Conservation (phyloP, 768 basidiomycete species). For the Astraeus odoratus region DNA sequence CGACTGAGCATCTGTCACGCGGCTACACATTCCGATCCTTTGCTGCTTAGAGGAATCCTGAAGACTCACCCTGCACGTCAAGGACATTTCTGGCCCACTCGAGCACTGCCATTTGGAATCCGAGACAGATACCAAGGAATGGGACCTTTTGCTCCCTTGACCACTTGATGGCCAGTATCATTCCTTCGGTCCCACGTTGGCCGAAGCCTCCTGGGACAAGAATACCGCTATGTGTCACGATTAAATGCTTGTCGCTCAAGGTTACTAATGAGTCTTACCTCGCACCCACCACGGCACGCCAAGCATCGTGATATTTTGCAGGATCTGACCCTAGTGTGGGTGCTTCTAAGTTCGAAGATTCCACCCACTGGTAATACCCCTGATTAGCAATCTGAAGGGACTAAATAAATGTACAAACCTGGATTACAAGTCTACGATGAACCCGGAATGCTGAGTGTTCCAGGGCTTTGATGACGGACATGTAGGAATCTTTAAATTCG, state of each 20-base stretch:
- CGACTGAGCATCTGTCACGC: constrained; percentile 67
- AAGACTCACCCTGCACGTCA: constrained; percentile 50
- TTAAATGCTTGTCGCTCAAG: not conserved
- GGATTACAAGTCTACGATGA: constrained; percentile 72
- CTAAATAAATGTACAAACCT: constrained; percentile 42
- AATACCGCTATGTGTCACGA: constrained; percentile 58
- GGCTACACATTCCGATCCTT: too few species aligned
- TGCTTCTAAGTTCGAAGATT: constrained; percentile 85
- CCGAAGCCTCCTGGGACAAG: constrained; percentile 98
- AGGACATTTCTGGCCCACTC: constrained; percentile 91
- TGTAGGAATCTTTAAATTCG: constrained; percentile 94
- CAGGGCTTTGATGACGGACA: constrained; percentile 94
- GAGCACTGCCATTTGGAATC: constrained; percentile 94
- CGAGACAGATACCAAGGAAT: constrained; percentile 94
- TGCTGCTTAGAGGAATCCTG: not conserved
- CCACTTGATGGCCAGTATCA: constrained; percentile 98
- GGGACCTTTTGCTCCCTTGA: constrained; percentile 92
- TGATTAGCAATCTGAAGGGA: constrained; percentile 5
- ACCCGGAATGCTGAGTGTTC: constrained; percentile 96
- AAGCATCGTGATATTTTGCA: constrained; percentile 90
- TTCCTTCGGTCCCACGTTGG: constrained; percentile 87
- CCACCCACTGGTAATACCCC: constrained; percentile 69
- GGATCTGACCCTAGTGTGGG: constrained; percentile 74
- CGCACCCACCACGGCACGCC: constrained; percentile 87
- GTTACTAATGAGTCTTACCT: constrained; percentile 40